Evolutionary conservation across 306 rosid genomes (phyloP), one percentile per base, ranked within the genome.

Genomic region (Cucurbita argyrosperma): DNA sequence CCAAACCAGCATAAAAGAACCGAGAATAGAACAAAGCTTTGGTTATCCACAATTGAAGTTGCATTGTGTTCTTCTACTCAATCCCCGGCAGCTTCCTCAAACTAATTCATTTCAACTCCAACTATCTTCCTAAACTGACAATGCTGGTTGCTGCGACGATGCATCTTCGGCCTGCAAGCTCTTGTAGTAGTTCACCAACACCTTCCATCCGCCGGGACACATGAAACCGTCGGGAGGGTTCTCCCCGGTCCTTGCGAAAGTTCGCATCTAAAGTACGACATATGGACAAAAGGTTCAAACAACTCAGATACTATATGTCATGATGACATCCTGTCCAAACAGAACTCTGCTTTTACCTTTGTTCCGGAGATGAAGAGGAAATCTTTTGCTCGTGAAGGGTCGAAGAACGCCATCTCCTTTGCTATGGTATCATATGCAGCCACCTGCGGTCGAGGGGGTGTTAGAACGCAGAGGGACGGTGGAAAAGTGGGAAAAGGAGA

Each of bases 161-260:
- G 85, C 54, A 67, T 88, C 97, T 81, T 88, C 88, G 2, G 81
- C 84, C 76, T 95, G 96, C 85, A 91, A 84, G 83, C 96, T 85
- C 85, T 91, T 72, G 71, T 95, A 91, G 72, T 95, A 88, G 50
- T 87, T 79, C 43, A 91, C 97, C 51, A 95, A 89, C 76, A 91
- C 99, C 76, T 85, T 84, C 99, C 99, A 91, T 74, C 99, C 99
- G 39, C 85, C 78, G 12, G 97, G 97, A 64, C 97, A 95, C 99
- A 95, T 95, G 67, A 95, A 95, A 46, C 99, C 99, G 55, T 91
- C 92, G 0, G 99, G 99, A 23, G 96, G 99, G 83, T 82, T 84
- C 85, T 95, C 96, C 0, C 99, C 96, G 0, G 76, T 95, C 83
- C 81, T 91, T 4, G 99, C 99, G 77, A 21, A 95, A 83, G 84